Conservation (phyloP, 1,139 yeast genomes). For the Taphrina betulina region DNA sequence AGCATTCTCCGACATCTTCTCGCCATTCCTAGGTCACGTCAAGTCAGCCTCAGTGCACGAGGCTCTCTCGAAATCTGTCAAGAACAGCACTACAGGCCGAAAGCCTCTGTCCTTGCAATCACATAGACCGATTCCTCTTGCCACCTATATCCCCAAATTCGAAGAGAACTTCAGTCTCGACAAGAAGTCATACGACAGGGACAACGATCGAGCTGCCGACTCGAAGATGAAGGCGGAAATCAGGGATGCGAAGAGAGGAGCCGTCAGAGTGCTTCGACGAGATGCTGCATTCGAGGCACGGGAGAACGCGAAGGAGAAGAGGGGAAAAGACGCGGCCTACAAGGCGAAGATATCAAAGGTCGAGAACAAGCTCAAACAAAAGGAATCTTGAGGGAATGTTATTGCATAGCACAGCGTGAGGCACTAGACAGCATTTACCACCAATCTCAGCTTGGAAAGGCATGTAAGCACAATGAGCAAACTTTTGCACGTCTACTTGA, state of each 20-base stretch:
- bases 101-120: constrained; percentile 77
- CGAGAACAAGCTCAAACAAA: constrained; percentile 21
- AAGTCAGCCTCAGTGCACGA: constrained; percentile 3
- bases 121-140: constrained; percentile 83
- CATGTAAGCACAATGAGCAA: no score
- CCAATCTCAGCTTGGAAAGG: no score
- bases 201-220: constrained; percentile 76
- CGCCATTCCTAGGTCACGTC: constrained; percentile 44
- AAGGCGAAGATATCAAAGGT: constrained; percentile 87
- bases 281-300: constrained; percentile 85
- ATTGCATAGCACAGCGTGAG: constrained; percentile 1
- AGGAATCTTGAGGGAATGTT: constrained; percentile 9
- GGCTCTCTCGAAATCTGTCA: constrained; percentile 48
- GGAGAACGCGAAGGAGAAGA: constrained; percentile 77
- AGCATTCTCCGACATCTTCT: constrained; percentile 60
- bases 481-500: no score
- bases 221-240: constrained; percentile 77
- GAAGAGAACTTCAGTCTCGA: constrained; percentile 97
- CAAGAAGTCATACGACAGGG: constrained; percentile 84
- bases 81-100: constrained; percentile 55
- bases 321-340: constrained; percentile 69
- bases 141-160: constrained; percentile 83
- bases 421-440: no score
- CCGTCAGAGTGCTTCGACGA: constrained; percentile 84
- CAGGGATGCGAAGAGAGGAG: constrained; percentile 87